A percentile compares a stretch with the other conserved stretches of the same genome.
Evolutionary conservation across 1,139 yeast genomes (phyloP).

Genomic region (Lodderomyces metapsilosis): DNA sequence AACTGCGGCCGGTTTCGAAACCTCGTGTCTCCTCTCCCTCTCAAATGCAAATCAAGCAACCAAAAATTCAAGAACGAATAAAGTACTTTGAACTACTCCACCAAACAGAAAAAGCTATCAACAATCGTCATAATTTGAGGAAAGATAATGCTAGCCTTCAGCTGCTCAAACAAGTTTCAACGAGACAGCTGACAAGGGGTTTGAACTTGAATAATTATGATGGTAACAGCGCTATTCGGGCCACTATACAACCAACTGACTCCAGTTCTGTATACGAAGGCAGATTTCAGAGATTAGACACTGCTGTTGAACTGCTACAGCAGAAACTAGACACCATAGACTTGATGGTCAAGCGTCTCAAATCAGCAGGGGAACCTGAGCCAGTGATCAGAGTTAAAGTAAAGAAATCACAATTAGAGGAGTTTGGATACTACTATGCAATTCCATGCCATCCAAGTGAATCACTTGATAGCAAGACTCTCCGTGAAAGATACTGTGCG

Average conservation of each 20-base stretch:
- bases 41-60: neutral
- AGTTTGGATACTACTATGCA: neutral
- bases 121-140: neutral
- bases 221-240: too few species aligned
- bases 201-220: too few species aligned
- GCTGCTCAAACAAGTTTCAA: too few species aligned
- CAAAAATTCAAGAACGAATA: neutral
- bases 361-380: neutral
- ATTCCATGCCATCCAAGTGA: too few species aligned
- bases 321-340: neutral
- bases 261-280: too few species aligned
- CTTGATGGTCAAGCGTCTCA: neutral
- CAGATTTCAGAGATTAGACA: neutral
- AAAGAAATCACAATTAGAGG: neutral
- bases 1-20: too few species aligned
- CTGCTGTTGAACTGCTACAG: neutral
- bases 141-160: too few species aligned
- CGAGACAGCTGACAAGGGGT: too few species aligned
- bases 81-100: neutral
- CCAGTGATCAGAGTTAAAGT: neutral
- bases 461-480: too few species aligned
- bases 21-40: neutral
- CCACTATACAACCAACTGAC: too few species aligned
- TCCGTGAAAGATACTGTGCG: too few species aligned
- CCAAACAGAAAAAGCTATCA: neutral